Conservation (phyloP, 2,329 filamentous ascomycete species). For the Stromatinia cepivora region DNA sequence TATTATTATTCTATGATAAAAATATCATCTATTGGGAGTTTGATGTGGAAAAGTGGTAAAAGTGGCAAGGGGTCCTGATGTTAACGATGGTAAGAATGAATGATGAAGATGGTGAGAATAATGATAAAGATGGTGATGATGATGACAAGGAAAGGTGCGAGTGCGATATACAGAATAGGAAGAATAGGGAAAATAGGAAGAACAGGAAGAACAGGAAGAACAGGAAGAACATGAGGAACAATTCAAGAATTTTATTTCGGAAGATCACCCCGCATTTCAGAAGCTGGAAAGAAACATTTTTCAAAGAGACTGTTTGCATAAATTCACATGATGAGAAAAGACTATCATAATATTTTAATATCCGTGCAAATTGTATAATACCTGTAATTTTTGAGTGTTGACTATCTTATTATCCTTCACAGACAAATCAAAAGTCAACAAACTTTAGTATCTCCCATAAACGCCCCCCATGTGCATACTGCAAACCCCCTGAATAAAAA, state of each 20-base stretch:
- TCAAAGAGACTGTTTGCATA: not conserved
- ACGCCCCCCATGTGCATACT: slow-evolving; percentile 5
- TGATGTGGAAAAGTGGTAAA: too few relatives aligned
- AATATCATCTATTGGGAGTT: too few relatives aligned
- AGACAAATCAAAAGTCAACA: not conserved
- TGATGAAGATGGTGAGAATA: not conserved
- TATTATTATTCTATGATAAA: too few relatives aligned
- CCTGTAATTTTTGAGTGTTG: not conserved
- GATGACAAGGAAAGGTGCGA: not conserved
- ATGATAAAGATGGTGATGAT: not conserved
- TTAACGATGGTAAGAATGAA: not conserved
- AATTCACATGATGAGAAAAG: not conserved
- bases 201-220: not conserved
- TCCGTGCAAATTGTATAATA: slow-evolving; percentile 8
- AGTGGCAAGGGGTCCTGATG: too few relatives aligned
- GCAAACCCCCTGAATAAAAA: not conserved
- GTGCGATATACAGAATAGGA: not conserved
- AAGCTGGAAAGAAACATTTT: not conserved
- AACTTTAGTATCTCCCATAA: slow-evolving; percentile 1
- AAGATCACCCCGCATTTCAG: not conserved
- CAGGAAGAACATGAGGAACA: not conserved
- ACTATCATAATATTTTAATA: not conserved
- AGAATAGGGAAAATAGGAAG: not conserved
- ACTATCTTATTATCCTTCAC: slow-evolving; percentile 10
- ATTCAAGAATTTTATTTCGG: not conserved